Conservation (phyloP, 225 moss, liverwort and hornwort genomes). For the Physcomitrium patens region DNA sequence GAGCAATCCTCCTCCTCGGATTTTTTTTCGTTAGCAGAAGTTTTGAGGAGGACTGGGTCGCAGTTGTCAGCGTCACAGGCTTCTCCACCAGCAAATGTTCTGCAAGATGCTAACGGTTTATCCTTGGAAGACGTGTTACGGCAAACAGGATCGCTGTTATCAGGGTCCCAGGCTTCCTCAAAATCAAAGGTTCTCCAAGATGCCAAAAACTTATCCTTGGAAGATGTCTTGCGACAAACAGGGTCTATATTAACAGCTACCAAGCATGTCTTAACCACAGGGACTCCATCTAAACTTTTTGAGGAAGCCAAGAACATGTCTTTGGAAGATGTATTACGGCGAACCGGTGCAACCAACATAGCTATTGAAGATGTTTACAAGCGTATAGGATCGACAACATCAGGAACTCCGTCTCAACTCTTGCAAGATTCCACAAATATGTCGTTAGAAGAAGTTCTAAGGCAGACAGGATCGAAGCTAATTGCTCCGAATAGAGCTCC, state of each 20-base stretch:
- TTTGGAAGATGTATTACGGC: constrained; percentile 38
- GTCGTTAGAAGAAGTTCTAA: constrained; percentile 41
- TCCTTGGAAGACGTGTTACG: constrained; percentile 38
- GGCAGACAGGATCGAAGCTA: constrained; percentile 30
- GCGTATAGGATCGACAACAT: constrained; percentile 27
- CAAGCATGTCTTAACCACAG: constrained; percentile 32
- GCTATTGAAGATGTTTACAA: constrained; percentile 33
- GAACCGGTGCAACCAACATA: constrained; percentile 33
- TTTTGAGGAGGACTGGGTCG: constrained; percentile 37
- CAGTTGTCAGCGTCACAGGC: constrained; percentile 26
- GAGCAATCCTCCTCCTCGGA: constrained; percentile 26
- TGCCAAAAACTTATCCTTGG: constrained; percentile 33
- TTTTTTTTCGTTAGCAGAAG: constrained; percentile 38
- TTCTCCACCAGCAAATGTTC: constrained; percentile 20
- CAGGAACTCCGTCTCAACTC: constrained; percentile 27
- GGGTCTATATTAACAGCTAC: constrained; percentile 29
- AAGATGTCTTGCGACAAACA: constrained; percentile 47
- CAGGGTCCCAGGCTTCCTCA: constrained; percentile 24
- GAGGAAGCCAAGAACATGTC: constrained; percentile 35
- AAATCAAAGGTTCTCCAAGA: constrained; percentile 28
- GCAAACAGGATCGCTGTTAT: constrained; percentile 38
- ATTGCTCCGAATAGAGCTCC: constrained; percentile 31
- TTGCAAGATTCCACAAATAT: constrained; percentile 40
- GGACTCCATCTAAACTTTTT: constrained; percentile 31
- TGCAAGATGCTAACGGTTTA: constrained; percentile 25